Base-by-base conservation (phyloP, 1,139 yeast genomes). In the Scheffersomyces cryptocercus region DNA sequence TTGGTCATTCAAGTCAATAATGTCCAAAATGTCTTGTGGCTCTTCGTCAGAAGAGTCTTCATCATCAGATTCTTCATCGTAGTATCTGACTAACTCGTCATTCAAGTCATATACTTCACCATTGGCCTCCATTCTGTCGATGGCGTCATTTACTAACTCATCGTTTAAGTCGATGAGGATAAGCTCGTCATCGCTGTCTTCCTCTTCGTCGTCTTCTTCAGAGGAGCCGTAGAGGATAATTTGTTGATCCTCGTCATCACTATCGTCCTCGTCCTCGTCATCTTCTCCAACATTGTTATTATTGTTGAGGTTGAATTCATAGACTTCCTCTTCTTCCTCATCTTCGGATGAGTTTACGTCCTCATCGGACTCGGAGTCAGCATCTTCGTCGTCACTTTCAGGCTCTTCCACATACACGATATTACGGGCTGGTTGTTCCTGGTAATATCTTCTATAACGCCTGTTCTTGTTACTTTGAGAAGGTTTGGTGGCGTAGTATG, bases 351-450 rank as follows among this genome's bases (percentile, higher is more conserved):
- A 43, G 38, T 58, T 59, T 39, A 62, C 65, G 33, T 52, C 55
- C 5, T 44, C 50, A 6, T 46, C 49, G 34, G 41, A 30, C 34
- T 52, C 54, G 30, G 49, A 41, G 35, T 52, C 56, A 15, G 45
- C 56, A 14, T 53, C 59, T 36, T 52, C 56, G 13, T 45, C 56
- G 12, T 53, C 59, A 36, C 56, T 52, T n/a, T 48, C 69, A 40
- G 77, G 77, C 49, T 71, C 77, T 59, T 71, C 77, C 43, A 71
- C 74, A 43, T 58, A 69, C 11, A 66, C 76, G 42, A 61, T 56
- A 40, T 64, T 60, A 28, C 61, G 55, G 10, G 60, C 55, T 42
- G 69, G 73, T 51, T 67, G 70, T 45, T 60, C 63, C 49, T 66
- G 67, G 49, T 63, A 67, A 46, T 68, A 68, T 36, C 61, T 60